Evolutionary conservation across 2,329 filamentous ascomycete genomes (phyloP), one percentile per base, ranked within the genome.

Genomic region (Drechmeria coniospora): DNA sequence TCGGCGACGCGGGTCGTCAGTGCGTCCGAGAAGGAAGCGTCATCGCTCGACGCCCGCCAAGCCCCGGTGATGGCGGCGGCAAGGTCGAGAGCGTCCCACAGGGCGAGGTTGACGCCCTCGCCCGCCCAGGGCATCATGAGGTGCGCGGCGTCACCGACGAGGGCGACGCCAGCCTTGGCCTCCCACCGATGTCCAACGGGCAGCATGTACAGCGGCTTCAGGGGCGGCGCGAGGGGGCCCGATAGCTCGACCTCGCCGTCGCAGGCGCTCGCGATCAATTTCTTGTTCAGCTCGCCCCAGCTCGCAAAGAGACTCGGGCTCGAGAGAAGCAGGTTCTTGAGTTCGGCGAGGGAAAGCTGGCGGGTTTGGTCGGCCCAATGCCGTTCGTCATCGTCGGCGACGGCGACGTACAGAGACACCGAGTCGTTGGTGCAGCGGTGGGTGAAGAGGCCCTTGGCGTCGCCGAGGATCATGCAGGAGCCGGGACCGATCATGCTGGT

Each of bases 91-190:
- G 61, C 50, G 39, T 71, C 65, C 20, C 47, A 42, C 57, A 71
- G 60, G 0, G 57, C 63, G 3, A 58, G 38, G 35, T 71, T 70
- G 21, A 68, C 65, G 1, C 66, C 65, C 26, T 65, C 63, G 3
- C 67, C 66, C 0, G 56, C 57, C 31, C 57, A 61, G 0, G 61
- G 59, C 4, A 56, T 57, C 54, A 66, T 63, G 9, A 68, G 36
- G 41, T 71, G 65, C 6, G 64, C 65, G 1, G 65, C 62, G 36
- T 71, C 65, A 3, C 67, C 67, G 12, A 71, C 42, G 9, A 72
- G 43, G 0, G 67, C 65, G 4, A 59, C 47, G 3, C 63, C 59
- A 0, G 47, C 21, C 4, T 44, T 39, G 8, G 49, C 34, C 5
- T 50, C 34, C 63, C 65, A 71, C 1, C 27, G 27, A 9, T 50